phyloP scores from a whole-genome alignment of 441 rosid species.

The Aleurites moluccanus region DNA sequence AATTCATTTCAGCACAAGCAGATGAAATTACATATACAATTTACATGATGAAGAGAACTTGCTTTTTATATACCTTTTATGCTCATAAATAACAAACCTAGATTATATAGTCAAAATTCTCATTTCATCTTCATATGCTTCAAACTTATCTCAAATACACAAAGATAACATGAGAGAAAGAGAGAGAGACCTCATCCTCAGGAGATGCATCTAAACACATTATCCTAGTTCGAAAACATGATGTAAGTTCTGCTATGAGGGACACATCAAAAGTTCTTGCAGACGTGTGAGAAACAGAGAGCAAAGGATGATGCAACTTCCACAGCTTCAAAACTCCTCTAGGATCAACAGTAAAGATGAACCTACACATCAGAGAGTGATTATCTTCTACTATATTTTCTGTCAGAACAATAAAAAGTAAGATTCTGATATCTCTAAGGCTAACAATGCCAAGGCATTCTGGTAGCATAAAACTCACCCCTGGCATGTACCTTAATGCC shows the following conservation, averaged over 20 bases:
- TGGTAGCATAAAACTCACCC: neutral
- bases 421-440: constrained; percentile 18
- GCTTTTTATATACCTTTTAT: neutral
- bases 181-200: constrained; percentile 64
- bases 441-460: neutral
- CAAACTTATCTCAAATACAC: neutral
- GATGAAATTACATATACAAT: neutral
- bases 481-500: too few species aligned
- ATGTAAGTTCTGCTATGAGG: constrained; percentile 70
- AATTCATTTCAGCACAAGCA: constrained; percentile 8
- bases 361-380: constrained; percentile 50
- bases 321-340: constrained; percentile 83
- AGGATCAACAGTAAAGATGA: constrained; percentile 85
- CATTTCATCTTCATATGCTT: constrained; percentile 5
- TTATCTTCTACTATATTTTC: neutral
- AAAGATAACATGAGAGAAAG: neutral
- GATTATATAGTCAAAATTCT: neutral
- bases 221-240: constrained; percentile 70
- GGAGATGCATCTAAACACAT: constrained; percentile 81
- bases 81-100: neutral
- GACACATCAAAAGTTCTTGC: constrained; percentile 37
- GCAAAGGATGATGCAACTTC: constrained; percentile 49
- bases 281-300: constrained; percentile 36
- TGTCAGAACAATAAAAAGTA: constrained; percentile 8
- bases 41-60: constrained; percentile 7